Evolutionary conservation across 306 rosid species (phyloP).

Genomic region (Begonia peltatifolia): DNA sequence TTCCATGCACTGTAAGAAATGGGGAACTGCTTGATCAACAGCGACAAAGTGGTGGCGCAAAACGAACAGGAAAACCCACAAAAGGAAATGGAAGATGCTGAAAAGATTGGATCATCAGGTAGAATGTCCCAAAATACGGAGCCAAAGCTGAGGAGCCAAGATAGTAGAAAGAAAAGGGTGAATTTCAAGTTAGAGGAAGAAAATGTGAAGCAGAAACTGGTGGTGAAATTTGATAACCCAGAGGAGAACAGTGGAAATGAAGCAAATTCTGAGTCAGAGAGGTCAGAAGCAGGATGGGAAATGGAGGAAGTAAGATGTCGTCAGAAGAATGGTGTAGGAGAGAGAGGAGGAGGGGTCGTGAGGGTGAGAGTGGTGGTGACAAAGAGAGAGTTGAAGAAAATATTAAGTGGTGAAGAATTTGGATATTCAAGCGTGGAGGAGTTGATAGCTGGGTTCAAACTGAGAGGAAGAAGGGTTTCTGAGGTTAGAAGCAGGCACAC

Average conservation of each 20-base stretch:
- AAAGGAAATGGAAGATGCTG: conserved; percentile 2
- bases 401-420: conserved; percentile 25
- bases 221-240: not conserved
- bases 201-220: not conserved
- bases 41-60: conserved; percentile 24
- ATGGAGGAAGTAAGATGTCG: conserved; percentile 14
- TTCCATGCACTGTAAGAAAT: conserved; percentile 11
- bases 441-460: conserved; percentile 36
- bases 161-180: conserved; percentile 11
- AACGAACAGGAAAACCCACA: conserved; percentile 15
- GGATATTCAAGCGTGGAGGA: conserved; percentile 29
- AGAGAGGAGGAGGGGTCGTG: conserved; percentile 31
- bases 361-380: conserved; percentile 73
- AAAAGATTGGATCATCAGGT: not conserved
- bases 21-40: conserved; percentile 67
- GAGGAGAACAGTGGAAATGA: not conserved
- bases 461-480: conserved; percentile 30
- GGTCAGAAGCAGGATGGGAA: conserved; percentile 2
- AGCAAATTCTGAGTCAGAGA: not conserved
- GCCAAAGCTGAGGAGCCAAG: not conserved
- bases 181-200: conserved; percentile 7
- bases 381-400: conserved; percentile 46
- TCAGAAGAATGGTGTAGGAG: conserved; percentile 14
- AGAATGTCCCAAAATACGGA: not conserved
- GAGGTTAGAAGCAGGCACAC: conserved; percentile 7